A percentile compares a stretch with the other conserved stretches of the same genome.
Evolutionary conservation across 1,284 basidiomycete species (phyloP).

Genomic region (Naganishia sp.): DNA sequence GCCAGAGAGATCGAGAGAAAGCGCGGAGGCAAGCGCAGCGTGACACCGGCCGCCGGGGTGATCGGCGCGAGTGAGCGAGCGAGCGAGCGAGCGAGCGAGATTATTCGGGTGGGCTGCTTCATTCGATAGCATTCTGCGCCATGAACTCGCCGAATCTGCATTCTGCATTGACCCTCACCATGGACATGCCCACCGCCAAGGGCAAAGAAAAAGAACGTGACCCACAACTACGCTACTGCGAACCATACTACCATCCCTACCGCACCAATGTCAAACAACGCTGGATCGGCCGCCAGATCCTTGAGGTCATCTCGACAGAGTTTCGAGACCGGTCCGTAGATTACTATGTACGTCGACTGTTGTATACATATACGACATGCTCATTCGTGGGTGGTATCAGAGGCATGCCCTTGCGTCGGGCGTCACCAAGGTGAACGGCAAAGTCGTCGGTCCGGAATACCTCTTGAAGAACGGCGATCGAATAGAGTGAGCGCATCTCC

Average conservation of each 20-base stretch:
- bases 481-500: constrained; percentile 66
- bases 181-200: neutral
- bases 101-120: neutral
- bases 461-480: constrained; percentile 84
- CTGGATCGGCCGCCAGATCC: constrained; percentile 52
- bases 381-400: constrained; percentile 54
- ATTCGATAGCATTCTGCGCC: neutral
- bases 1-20: neutral
- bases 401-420: constrained; percentile 90
- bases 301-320: constrained; percentile 84
- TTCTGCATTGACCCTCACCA: neutral
- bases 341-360: constrained; percentile 72
- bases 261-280: constrained; percentile 35
- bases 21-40: neutral
- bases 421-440: constrained; percentile 89
- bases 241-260: constrained; percentile 34
- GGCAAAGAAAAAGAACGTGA: constrained; percentile 24
- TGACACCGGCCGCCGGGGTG: neutral
- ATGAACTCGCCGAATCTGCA: neutral
- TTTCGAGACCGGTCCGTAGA: constrained; percentile 87
- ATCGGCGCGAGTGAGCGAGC: neutral
- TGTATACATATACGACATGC: constrained; percentile 2
- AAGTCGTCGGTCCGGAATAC: constrained; percentile 73
- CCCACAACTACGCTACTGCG: constrained; percentile 30
- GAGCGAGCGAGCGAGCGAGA: neutral